Evolutionary conservation across 192 early-diverging fungal genomes (phyloP), one percentile per base, ranked within the genome.

Genomic region (Podila epicladia): DNA sequence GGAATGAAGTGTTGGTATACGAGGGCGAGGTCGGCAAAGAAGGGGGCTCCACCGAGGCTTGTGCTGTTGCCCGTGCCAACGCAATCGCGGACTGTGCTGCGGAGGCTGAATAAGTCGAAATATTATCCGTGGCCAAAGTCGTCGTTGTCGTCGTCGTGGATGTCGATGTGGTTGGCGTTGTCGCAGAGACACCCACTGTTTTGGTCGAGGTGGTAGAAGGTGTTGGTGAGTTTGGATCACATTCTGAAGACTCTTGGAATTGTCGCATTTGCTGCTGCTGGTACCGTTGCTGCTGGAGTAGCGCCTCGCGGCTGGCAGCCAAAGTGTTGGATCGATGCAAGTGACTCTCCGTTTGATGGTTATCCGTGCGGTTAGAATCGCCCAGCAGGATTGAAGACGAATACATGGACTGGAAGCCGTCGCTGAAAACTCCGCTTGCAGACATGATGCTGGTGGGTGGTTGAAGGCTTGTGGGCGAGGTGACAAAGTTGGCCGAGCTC

Each of bases 401-500:
- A 8, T 53, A 53, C 50, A n/a, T 53, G 50, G n/a, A 53, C n/a
- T 48, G 58, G 33, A 41, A 32, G 61, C 9, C 33, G 35, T 55
- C 20, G 49, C 19, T 51, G 37, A 37, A 62, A 2, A n/a, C 20
- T 38, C 59, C 61, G 31, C 59, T 20, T 17, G 41, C 22, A 13
- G 70, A 63, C 2, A 73, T 29, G 13, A 57, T 24, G 15, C 22
- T 65, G 5, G 58, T 13, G n/a, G 69, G 69, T 0, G 69, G 57
- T 41, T 78, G 75, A 41, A 59, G 63, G 15, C 64, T 72, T 37
- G 62, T 45, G 15, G 75, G 75, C 4, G 75, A 78, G 32, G 64
- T 72, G 24, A 78, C 75, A 67, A 72, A 67, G 22, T 24, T 48
- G 35, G 57, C 55, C 2, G 38, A 9, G 22, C 58, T 37, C 6